These are phyloP conservation scores for Colletotrichum sp. DNA, from an alignment of 2,329 filamentous ascomycete species.

Conservation along the genomic window DNA sequence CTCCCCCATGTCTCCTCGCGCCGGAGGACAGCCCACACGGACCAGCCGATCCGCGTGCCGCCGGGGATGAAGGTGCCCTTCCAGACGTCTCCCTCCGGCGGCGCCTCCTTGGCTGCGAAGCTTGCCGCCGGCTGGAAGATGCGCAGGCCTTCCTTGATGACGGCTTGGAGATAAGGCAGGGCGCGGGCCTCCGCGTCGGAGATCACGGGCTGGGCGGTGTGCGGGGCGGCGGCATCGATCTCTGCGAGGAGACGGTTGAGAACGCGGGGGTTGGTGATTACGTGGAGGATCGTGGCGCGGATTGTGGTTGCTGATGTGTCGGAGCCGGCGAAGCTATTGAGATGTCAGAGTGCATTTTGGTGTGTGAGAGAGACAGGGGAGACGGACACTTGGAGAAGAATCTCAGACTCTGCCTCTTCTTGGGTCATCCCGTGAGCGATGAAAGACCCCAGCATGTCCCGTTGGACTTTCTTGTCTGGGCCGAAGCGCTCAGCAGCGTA, in stretches of 20 bases:
- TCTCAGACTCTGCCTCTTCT: conserved; percentile 48
- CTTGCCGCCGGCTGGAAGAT: conserved; percentile 40
- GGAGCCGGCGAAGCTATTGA: conserved; percentile 55
- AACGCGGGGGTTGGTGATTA: conserved; percentile 55
- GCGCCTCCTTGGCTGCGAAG: conserved; percentile 33
- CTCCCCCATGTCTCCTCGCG: conserved; percentile 37
- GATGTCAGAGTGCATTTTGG: not conserved
- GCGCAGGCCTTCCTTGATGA: conserved; percentile 53
- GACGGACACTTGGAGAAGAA: conserved; percentile 39
- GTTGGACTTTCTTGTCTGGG: conserved; percentile 43
- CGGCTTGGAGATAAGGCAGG: conserved; percentile 50
- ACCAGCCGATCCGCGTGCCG: conserved; percentile 34
- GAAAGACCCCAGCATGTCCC: conserved; percentile 56
- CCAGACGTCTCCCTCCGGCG: not conserved
- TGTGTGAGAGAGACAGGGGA: not conserved
- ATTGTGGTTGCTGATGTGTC: conserved; percentile 64
- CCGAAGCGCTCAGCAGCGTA: conserved; percentile 51
- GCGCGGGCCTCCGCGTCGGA: conserved; percentile 36
- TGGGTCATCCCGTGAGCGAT: conserved; percentile 41
- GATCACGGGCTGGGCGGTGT: conserved; percentile 31
- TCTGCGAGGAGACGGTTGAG: conserved; percentile 50
- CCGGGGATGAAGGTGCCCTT: conserved; percentile 31
- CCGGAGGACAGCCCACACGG: conserved; percentile 38
- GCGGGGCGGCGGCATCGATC: conserved; percentile 33
- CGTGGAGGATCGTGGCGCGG: conserved; percentile 55